Conservation (phyloP, 768 basidiomycete species). For the Phanerochaete carnosa region DNA sequence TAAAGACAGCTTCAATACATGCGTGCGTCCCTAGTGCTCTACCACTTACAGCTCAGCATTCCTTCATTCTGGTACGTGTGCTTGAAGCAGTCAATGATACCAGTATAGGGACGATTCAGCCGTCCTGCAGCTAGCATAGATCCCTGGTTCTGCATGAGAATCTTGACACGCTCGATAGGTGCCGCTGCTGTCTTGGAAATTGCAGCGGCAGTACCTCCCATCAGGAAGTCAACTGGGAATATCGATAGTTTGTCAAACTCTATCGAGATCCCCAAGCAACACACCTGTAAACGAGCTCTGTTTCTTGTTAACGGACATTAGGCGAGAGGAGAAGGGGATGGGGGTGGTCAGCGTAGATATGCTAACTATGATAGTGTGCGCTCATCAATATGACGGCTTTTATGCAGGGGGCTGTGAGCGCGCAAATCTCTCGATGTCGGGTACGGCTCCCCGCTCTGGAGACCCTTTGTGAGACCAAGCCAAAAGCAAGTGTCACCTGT, state of each 20-base stretch:
- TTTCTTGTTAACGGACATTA: slow-evolving; percentile 3
- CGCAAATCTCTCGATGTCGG: not conserved
- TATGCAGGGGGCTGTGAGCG: not conserved
- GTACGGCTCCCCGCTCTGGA: not conserved
- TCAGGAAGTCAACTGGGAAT: slow-evolving; percentile 76
- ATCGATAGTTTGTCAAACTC: not conserved
- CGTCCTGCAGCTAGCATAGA: slow-evolving; percentile 72
- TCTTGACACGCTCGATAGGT: slow-evolving; percentile 98
- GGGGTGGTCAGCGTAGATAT: not conserved
- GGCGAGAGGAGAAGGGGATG: not conserved
- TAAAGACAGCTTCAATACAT: not conserved
- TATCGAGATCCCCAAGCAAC: not conserved
- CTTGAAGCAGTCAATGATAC: slow-evolving; percentile 33
- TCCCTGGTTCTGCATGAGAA: slow-evolving; percentile 96
- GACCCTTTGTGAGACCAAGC: not conserved
- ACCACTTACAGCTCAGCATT: slow-evolving; percentile 30
- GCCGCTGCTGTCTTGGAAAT: slow-evolving; percentile 97
- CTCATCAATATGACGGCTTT: not conserved
- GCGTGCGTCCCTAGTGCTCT: not conserved
- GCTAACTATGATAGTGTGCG: not conserved
- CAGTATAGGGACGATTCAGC: slow-evolving; percentile 33
- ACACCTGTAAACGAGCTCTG: slow-evolving; percentile 12
- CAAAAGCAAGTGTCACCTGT: not conserved
- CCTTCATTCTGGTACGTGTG: slow-evolving; percentile 35
- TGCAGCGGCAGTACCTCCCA: slow-evolving; percentile 90